phyloP scores from a whole-genome alignment of 1,284 basidiomycete species.

The Coniferiporia sulphurascens region DNA sequence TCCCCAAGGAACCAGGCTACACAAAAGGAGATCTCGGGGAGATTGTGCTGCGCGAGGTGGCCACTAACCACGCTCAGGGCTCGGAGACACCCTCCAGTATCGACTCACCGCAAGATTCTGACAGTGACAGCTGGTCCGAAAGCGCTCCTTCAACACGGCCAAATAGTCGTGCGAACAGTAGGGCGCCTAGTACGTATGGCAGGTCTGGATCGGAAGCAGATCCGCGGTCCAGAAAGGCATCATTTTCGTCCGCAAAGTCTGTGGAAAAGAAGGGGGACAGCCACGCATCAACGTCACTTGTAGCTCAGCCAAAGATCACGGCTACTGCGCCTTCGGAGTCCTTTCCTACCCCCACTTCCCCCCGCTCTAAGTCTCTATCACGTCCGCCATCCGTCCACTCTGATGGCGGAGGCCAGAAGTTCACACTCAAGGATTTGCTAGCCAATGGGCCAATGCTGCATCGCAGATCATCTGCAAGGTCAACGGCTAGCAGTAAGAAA shows the following conservation, averaged over 20 bases:
- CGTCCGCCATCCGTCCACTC: slow-evolving; percentile 43
- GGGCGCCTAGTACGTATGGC: slow-evolving; percentile 50
- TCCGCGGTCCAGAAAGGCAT: slow-evolving; percentile 29
- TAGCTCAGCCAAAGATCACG: slow-evolving; percentile 27
- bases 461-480: slow-evolving; percentile 67
- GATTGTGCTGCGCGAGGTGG: slow-evolving; percentile 30
- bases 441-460: slow-evolving; percentile 63
- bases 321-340: slow-evolving; percentile 26
- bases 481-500: slow-evolving; percentile 56
- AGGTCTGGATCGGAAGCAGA: slow-evolving; percentile 48
- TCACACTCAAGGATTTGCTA: slow-evolving; percentile 80
- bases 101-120: slow-evolving; percentile 41
- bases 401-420: slow-evolving; percentile 62
- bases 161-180: slow-evolving; percentile 42
- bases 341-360: slow-evolving; percentile 38
- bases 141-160: slow-evolving; percentile 60
- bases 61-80: slow-evolving; percentile 28
- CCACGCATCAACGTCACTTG: slow-evolving; percentile 5
- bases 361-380: slow-evolving; percentile 12
- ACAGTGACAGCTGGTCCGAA: slow-evolving; percentile 46
- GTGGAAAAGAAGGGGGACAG: slow-evolving; percentile 2
- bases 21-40: slow-evolving; percentile 45
- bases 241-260: slow-evolving; percentile 11
- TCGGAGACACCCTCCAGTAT: slow-evolving; percentile 35
- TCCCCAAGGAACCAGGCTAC: slow-evolving; percentile 52